Evolutionary conservation across 2,329 filamentous ascomycete genomes (phyloP), one percentile per base, ranked within the genome.

Genomic region (Tolypocladium tundrense): DNA sequence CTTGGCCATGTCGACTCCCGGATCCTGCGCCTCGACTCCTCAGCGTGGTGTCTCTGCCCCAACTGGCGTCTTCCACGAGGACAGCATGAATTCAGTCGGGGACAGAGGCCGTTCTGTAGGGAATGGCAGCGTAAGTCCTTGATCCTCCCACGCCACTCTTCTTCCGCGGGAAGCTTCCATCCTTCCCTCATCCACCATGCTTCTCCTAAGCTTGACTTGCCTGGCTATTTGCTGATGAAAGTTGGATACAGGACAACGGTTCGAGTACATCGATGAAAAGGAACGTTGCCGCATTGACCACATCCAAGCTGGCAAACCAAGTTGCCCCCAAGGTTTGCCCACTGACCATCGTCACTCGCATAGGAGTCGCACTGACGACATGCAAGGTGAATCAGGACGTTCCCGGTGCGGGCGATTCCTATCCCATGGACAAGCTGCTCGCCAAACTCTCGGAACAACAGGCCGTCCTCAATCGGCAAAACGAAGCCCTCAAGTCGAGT

Each of bases 361-460:
- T n/a, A 8, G 31, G 14, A 37, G 19, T n/a, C 6, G 16, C 27
- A 14, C 31, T 52, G 31, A 63, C 54, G 64, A 64, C 45, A 40
- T 37, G 45, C 6, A 37, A 82, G 74, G 69, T 74, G 55, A 77
- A 67, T 60, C 76, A 79, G 63, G 77, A 81, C 40, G 51, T 66
- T 4, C 64, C 69, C 11, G 67, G 66, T 7, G 61, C 69, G 13
- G 61, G 67, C 53, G 78, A 80, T 45, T 62, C 72, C 37, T 80
- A 78, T 57, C 77, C 80, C 10, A 84, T 92, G 78, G 89, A 94
- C 65, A 86, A 86, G 60, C 82, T 91, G 55, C 76, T 91, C 62
- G 83, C 87, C 58, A 88, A 86, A 68, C 79, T 93, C 53, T 83
- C 84, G n/a, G 86, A 91, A 69, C 87, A 91, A 66, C 83, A 87